phyloP scores from a whole-genome alignment of 2,329 filamentous ascomycete genomes.

The Sphaerulina musiva region DNA sequence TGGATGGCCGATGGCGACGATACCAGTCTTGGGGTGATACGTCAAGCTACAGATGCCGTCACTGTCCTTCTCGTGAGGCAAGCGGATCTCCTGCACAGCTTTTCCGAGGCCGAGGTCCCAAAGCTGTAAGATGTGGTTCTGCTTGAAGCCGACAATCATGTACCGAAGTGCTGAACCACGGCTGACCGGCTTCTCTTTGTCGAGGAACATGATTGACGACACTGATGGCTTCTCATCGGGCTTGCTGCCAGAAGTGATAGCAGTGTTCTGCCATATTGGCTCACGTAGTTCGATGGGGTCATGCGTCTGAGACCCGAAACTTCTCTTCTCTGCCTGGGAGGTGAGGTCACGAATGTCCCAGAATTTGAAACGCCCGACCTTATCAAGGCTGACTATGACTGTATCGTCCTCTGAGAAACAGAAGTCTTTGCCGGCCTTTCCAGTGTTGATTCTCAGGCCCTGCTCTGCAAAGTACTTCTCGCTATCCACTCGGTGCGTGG shows the following conservation, averaged over 20 bases:
- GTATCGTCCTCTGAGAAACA: constrained; percentile 95
- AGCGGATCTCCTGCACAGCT: constrained; percentile 92
- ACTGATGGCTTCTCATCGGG: constrained; percentile 82
- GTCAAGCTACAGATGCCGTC: constrained; percentile 97
- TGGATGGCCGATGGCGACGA: constrained; percentile 91
- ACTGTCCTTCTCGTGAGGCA: constrained; percentile 73
- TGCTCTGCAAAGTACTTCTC: constrained; percentile 82
- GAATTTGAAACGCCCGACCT: constrained; percentile 92
- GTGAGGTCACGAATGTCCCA: constrained; percentile 88
- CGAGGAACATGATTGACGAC: constrained; percentile 89
- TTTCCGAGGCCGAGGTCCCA: constrained; percentile 96
- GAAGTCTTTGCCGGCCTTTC: constrained; percentile 97
- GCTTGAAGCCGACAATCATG: constrained; percentile 95
- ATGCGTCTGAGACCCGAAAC: constrained; percentile 40
- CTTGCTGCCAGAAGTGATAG: constrained; percentile 37
- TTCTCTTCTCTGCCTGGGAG: constrained; percentile 35
- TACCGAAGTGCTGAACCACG: constrained; percentile 87
- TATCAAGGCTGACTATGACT: constrained; percentile 90
- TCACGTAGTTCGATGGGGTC: constrained; percentile 62
- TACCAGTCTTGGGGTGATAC: constrained; percentile 86
- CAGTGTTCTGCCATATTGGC: constrained; percentile 78
- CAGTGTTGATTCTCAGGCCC: constrained; percentile 87
- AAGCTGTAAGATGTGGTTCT: constrained; percentile 95
- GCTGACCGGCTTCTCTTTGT: constrained; percentile 89
- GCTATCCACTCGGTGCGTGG: constrained; percentile 64